A percentile compares a stretch with the other conserved stretches of the same genome.
These are phyloP conservation scores for Populus alba DNA, from an alignment of 345 rosid species.

Conservation along the genomic window DNA sequence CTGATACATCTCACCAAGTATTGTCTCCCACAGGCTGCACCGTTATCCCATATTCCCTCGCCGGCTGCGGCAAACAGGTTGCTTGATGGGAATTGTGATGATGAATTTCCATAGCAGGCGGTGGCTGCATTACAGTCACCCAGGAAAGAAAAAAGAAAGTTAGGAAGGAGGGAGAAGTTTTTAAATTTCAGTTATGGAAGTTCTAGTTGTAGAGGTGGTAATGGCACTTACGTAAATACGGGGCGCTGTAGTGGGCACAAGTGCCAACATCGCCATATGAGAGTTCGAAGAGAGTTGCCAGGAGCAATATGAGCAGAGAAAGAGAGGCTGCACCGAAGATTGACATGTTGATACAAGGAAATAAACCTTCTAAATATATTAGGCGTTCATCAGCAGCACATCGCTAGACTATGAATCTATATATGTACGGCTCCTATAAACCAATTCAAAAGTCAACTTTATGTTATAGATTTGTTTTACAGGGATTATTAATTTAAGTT, in stretches of 20 bases:
- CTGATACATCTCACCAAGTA: slow-evolving; percentile 59
- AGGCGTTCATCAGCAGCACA: background rate
- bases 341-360: background rate
- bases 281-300: background rate
- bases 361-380: background rate
- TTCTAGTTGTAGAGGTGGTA: background rate
- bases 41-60: slow-evolving; percentile 66
- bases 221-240: slow-evolving; percentile 43
- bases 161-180: background rate
- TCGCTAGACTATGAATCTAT: background rate
- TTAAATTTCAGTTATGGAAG: background rate
- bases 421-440: no score
- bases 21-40: slow-evolving; percentile 55
- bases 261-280: slow-evolving; percentile 43
- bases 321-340: background rate
- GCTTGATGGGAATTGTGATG: slow-evolving; percentile 45
- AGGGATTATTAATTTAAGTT: no score
- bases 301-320: background rate
- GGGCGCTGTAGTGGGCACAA: slow-evolving; percentile 38
- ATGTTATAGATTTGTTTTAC: no score
- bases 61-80: slow-evolving; percentile 57
- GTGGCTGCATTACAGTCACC: slow-evolving; percentile 36
- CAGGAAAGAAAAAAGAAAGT: background rate
- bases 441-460: background rate
- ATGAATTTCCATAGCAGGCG: slow-evolving; percentile 46